phyloP scores from a whole-genome alignment of 2,329 filamentous ascomycete genomes.

The Didymella pomorum region DNA sequence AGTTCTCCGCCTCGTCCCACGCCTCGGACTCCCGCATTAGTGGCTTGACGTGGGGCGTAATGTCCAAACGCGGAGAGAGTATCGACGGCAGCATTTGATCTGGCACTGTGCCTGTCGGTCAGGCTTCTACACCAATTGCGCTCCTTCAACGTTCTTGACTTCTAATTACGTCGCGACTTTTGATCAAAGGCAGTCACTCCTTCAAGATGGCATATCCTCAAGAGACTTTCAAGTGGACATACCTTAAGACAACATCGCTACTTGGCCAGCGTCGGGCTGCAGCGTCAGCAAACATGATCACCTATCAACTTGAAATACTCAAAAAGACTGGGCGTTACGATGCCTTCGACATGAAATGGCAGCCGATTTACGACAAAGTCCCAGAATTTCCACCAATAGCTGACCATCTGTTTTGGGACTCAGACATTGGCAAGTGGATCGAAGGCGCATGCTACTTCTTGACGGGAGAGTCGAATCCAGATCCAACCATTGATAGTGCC shows the following conservation, averaged over 20 bases:
- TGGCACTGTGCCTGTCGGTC: not conserved
- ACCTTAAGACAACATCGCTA: not conserved
- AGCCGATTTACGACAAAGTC: conserved; percentile 4
- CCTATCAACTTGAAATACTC: conserved; percentile 4
- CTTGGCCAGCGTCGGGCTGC: conserved; percentile 10
- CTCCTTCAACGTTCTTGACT: not conserved
- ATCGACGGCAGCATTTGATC: not conserved
- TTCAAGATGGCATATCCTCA: conserved; percentile 6
- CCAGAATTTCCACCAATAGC: conserved; percentile 4
- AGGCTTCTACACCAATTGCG: not conserved
- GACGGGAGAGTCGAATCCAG: not conserved
- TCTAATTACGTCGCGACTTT: not conserved
- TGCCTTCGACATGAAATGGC: conserved; percentile 2
- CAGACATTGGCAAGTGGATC: conserved; percentile 5
- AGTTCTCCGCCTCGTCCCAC: not conserved
- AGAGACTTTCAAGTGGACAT: not conserved
- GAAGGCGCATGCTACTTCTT: conserved; percentile 11
- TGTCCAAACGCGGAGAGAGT: not conserved
- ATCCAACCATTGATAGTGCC: not conserved
- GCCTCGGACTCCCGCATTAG: not conserved
- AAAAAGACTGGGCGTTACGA: conserved; percentile 3
- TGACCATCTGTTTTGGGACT: conserved; percentile 8
- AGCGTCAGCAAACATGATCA: conserved; percentile 5
- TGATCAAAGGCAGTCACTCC: not conserved
- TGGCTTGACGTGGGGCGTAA: not conserved